Conservation (phyloP, 441 rosid species). For the Erodium chrysanthum region DNA sequence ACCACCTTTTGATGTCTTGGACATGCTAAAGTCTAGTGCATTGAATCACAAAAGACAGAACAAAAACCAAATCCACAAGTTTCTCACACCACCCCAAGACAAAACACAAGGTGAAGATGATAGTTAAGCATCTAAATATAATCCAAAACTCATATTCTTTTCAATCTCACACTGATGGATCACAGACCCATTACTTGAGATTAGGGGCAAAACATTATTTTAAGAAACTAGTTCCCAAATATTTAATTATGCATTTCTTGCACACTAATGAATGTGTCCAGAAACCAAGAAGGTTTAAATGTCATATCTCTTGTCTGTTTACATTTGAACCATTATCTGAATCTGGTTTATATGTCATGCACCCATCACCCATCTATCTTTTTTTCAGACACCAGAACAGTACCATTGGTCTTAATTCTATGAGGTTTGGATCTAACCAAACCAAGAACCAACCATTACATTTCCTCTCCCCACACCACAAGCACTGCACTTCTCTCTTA, state of each 20-base stretch:
- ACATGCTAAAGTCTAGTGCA: neutral
- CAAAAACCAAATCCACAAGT: slow-evolving; percentile 15
- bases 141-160: slow-evolving; percentile 12
- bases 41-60: slow-evolving; percentile 11
- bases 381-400: neutral
- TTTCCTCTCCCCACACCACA: slow-evolving; percentile 19
- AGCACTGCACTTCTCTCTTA: slow-evolving; percentile 20
- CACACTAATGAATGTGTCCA: neutral
- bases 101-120: neutral
- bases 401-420: neutral
- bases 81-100: neutral
- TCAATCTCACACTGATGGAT: neutral
- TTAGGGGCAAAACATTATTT: neutral
- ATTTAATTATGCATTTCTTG: neutral
- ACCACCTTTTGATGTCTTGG: neutral
- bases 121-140: slow-evolving; percentile 8
- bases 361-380: neutral
- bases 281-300: slow-evolving; percentile 12
- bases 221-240: slow-evolving; percentile 4
- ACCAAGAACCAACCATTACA: slow-evolving; percentile 10
- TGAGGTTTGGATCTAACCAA: neutral
- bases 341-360: neutral
- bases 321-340: neutral
- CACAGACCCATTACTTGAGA: neutral
- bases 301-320: slow-evolving; percentile 18